These are phyloP conservation scores for Lathyrus tuberosus DNA, from an alignment of 306 rosid genomes.

Conservation along the genomic window DNA sequence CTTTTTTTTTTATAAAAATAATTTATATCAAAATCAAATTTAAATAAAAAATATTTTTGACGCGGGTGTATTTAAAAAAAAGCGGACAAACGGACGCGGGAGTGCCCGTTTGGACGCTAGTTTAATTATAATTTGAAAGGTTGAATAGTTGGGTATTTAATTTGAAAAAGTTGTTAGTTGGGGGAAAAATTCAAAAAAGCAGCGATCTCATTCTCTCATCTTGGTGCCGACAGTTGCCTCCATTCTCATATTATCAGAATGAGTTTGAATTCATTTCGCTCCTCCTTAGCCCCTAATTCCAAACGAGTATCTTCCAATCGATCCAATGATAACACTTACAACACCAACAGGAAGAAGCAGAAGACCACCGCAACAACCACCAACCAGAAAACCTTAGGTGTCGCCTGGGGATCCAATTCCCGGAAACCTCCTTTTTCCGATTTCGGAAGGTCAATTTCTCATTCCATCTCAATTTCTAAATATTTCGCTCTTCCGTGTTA, in stretches of 20 bases:
- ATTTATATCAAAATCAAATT: too few relatives aligned
- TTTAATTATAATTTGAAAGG: too few relatives aligned
- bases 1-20: too few relatives aligned
- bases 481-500: not conserved
- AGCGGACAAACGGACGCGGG: too few relatives aligned
- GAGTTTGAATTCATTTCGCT: slow-evolving; percentile 66
- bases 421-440: slow-evolving; percentile 68
- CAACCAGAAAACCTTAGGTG: slow-evolving; percentile 86
- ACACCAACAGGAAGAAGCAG: slow-evolving; percentile 38
- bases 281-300: slow-evolving; percentile 52
- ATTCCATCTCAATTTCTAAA: not conserved
- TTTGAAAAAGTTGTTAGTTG: too few relatives aligned
- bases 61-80: too few relatives aligned
- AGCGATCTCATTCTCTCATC: not conserved
- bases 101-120: too few relatives aligned
- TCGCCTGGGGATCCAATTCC: slow-evolving; percentile 73
- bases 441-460: slow-evolving; percentile 57
- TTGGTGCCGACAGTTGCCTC: not conserved
- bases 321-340: slow-evolving; percentile 25
- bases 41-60: too few relatives aligned
- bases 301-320: slow-evolving; percentile 59
- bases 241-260: slow-evolving; percentile 21
- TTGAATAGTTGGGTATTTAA: too few relatives aligned
- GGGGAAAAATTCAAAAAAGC: not conserved
- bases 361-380: slow-evolving; percentile 31